Percentiles rank a stretch among this genome's conserved stretches.
Conservation (phyloP, 2,329 filamentous ascomycete species). For the Pseudopithomyces maydicus region DNA sequence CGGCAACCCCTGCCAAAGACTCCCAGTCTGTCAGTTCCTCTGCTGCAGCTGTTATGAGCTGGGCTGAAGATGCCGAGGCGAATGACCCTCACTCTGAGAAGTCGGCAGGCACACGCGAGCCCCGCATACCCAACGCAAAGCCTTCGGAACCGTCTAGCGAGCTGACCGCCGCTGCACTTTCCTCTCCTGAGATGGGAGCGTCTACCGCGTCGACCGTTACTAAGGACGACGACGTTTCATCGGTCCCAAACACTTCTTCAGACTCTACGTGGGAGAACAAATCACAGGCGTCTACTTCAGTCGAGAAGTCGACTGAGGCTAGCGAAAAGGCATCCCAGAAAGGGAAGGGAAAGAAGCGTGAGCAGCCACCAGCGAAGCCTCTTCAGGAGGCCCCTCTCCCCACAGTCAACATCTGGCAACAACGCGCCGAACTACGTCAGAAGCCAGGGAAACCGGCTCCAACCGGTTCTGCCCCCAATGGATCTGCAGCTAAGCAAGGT, state of each 20-base stretch:
- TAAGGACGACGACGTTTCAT: conserved; percentile 66
- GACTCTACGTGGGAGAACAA: conserved; percentile 72
- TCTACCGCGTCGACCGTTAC: conserved; percentile 59
- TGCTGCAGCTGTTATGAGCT: conserved; percentile 44
- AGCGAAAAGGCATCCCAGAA: conserved; percentile 59
- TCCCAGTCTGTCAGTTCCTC: conserved; percentile 28
- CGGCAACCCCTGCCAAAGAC: conserved; percentile 49
- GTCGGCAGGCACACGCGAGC: conserved; percentile 27
- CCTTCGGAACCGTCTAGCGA: conserved; percentile 7
- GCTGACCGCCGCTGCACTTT: conserved; percentile 32
- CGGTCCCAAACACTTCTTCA: conserved; percentile 66
- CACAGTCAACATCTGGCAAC: conserved; percentile 84
- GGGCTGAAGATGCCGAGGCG: conserved; percentile 57
- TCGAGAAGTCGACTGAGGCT: conserved; percentile 64
- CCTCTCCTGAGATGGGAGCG: conserved; percentile 61
- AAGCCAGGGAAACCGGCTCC: conserved; percentile 41
- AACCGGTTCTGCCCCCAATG: conserved; percentile 19
- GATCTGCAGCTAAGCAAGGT: conserved; percentile 30
- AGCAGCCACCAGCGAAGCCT: conserved; percentile 56
- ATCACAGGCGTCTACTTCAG: conserved; percentile 65
- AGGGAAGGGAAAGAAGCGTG: conserved; percentile 44
- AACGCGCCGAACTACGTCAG: conserved; percentile 66
- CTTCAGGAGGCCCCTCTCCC: conserved; percentile 83
- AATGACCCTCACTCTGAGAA: conserved; percentile 35
- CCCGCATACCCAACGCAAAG: conserved; percentile 25